Conservation (phyloP, 179 eudicot species). For the Heliamphora pulchella region DNA sequence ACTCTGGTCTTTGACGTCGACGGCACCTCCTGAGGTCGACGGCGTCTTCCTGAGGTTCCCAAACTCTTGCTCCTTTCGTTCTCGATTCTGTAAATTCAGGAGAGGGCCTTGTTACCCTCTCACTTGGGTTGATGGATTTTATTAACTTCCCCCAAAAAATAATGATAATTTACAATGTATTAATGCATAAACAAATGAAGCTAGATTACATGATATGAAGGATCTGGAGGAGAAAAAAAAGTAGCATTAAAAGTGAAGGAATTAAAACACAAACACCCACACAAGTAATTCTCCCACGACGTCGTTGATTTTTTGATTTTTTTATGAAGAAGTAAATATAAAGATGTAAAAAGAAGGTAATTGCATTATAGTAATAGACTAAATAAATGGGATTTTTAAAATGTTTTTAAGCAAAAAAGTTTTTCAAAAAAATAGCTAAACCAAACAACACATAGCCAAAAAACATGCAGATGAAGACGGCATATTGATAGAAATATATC, state of each 20-base stretch:
- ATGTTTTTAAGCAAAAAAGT: too few relatives aligned
- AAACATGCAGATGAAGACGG: too few relatives aligned
- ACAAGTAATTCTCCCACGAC: background rate
- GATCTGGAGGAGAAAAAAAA: background rate
- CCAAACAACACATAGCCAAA: too few relatives aligned
- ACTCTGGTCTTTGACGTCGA: slow-evolving; percentile 64
- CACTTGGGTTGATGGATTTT: slow-evolving; percentile 18
- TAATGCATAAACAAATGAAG: slow-evolving; percentile 16
- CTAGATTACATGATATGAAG: slow-evolving; percentile 23
- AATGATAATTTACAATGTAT: slow-evolving; percentile 15
- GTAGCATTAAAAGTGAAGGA: slow-evolving; percentile 19
- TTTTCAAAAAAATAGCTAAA: too few relatives aligned
- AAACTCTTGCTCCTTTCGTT: slow-evolving; percentile 54
- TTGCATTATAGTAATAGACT: too few relatives aligned
- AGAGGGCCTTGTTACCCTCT: slow-evolving; percentile 25
- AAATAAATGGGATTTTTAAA: too few relatives aligned
- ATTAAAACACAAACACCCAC: background rate
- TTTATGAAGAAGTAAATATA: too few relatives aligned
- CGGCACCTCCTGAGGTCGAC: slow-evolving; percentile 15
- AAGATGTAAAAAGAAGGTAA: too few relatives aligned
- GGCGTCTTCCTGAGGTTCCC: slow-evolving; percentile 36
- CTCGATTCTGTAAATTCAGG: slow-evolving; percentile 30
- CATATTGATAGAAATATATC: too few relatives aligned
- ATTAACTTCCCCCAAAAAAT: background rate
- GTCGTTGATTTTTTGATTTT: too few relatives aligned